Conservation (phyloP, 2,329 filamentous ascomycete species). For the Aulographum hederae region DNA sequence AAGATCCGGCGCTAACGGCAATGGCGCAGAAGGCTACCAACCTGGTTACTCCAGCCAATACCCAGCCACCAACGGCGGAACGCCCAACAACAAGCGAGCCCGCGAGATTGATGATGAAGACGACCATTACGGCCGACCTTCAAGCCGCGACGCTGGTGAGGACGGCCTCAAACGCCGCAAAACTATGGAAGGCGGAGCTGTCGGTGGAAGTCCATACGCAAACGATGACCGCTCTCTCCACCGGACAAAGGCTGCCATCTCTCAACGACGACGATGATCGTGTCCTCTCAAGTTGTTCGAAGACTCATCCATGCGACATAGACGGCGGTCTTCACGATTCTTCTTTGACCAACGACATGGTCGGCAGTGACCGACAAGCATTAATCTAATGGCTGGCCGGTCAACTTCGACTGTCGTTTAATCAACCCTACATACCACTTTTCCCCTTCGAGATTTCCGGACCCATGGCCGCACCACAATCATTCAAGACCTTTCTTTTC, state of each 20-base stretch:
- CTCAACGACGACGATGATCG: background rate
- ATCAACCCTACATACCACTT: background rate
- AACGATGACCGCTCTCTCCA: background rate
- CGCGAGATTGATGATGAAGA: conserved; percentile 46
- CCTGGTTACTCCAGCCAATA: conserved; percentile 47
- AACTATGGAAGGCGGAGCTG: conserved; percentile 34
- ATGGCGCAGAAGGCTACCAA: conserved; percentile 45
- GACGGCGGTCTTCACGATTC: background rate
- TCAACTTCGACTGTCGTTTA: background rate
- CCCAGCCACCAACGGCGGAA: conserved; percentile 46
- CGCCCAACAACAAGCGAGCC: conserved; percentile 41
- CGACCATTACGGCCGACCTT: conserved; percentile 45
- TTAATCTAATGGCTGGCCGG: background rate
- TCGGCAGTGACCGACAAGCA: background rate
- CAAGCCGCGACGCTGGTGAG: conserved; percentile 32
- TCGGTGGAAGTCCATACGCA: conserved; percentile 11
- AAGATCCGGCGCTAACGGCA: conserved; percentile 46
- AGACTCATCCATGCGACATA: background rate
- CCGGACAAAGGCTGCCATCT: background rate
- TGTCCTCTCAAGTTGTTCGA: background rate
- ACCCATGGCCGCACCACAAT: background rate
- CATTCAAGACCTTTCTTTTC: background rate
- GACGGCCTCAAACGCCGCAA: conserved; percentile 61
- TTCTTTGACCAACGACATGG: background rate
- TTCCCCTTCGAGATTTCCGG: background rate